Conservation (phyloP, 2,329 filamentous ascomycete genomes). For the Hypoxylon sp. region DNA sequence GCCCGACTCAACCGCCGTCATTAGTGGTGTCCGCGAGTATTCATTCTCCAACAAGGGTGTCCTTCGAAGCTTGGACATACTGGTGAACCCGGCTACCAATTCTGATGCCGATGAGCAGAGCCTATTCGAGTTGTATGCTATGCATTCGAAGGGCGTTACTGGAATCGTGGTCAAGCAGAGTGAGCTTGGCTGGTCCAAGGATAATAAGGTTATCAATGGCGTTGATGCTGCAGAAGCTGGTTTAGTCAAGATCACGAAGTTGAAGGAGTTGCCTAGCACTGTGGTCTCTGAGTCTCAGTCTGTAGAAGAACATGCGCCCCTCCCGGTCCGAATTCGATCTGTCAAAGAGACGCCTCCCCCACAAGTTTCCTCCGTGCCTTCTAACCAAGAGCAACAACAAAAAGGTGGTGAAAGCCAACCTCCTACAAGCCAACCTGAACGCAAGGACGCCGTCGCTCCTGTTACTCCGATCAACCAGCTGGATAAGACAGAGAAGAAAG, state of each 20-base stretch:
- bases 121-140: slow-evolving; percentile 94
- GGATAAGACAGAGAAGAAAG: slow-evolving; percentile 55
- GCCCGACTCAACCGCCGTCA: slow-evolving; percentile 95
- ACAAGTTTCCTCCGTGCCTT: slow-evolving; percentile 39
- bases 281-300: slow-evolving; percentile 63
- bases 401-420: slow-evolving; percentile 47
- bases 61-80: slow-evolving; percentile 90
- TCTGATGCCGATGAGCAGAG: slow-evolving; percentile 77
- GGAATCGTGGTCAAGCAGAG: slow-evolving; percentile 87
- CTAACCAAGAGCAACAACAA: slow-evolving; percentile 48
- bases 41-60: slow-evolving; percentile 89
- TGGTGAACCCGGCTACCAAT: slow-evolving; percentile 77
- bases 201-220: slow-evolving; percentile 87
- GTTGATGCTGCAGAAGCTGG: slow-evolving; percentile 83
- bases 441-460: slow-evolving; percentile 50
- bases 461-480: slow-evolving; percentile 50
- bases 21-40: slow-evolving; percentile 96
- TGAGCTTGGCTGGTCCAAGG: slow-evolving; percentile 91
- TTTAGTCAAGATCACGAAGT: slow-evolving; percentile 80
- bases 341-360: slow-evolving; percentile 51
- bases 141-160: slow-evolving; percentile 98
- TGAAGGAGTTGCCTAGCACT: slow-evolving; percentile 68
- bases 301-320: slow-evolving; percentile 57
- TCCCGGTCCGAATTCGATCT: slow-evolving; percentile 50
- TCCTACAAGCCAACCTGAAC: slow-evolving; percentile 48